Conservation (phyloP, 768 basidiomycete species). For the Macrolepiota dolichaula region DNA sequence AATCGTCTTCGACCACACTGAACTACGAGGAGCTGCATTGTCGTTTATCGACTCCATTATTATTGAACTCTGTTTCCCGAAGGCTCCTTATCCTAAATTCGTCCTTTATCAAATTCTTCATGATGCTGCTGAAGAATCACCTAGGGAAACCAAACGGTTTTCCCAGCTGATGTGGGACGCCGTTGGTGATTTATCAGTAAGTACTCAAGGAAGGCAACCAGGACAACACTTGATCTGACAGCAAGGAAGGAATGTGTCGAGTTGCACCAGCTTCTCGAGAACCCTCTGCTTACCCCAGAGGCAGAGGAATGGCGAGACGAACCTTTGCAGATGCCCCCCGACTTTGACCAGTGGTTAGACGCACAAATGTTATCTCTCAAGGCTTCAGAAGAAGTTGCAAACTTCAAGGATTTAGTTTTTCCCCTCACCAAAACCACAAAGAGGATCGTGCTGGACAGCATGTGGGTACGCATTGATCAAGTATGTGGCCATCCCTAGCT, state of each 20-base stretch:
- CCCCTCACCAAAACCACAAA: constrained; percentile 58
- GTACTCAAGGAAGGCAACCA: constrained; percentile 12
- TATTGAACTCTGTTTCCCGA: constrained; percentile 77
- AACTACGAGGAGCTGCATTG: constrained; percentile 58
- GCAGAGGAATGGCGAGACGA: constrained; percentile 49
- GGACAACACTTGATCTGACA: neutral
- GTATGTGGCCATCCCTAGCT: constrained; percentile 31
- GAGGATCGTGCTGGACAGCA: constrained; percentile 44
- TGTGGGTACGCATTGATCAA: constrained; percentile 64
- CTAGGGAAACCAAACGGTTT: constrained; percentile 70
- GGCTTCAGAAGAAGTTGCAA: constrained; percentile 48
- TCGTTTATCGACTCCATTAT: constrained; percentile 85
- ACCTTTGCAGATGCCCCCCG: constrained; percentile 52
- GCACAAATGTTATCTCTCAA: constrained; percentile 60
- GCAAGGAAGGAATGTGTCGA: constrained; percentile 55
- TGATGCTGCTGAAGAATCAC: constrained; percentile 72
- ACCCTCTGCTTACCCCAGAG: constrained; percentile 54
- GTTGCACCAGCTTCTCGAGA: constrained; percentile 62
- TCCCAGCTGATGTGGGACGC: constrained; percentile 81
- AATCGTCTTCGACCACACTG: constrained; percentile 49
- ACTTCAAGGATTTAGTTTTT: constrained; percentile 52
- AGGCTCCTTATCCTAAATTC: constrained; percentile 60
- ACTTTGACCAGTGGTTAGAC: constrained; percentile 65
- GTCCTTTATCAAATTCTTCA: constrained; percentile 65
- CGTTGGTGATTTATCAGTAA: constrained; percentile 76